Base-by-base conservation (phyloP, 257 asterid genomes). In the Nyctanthes arbortristis region DNA sequence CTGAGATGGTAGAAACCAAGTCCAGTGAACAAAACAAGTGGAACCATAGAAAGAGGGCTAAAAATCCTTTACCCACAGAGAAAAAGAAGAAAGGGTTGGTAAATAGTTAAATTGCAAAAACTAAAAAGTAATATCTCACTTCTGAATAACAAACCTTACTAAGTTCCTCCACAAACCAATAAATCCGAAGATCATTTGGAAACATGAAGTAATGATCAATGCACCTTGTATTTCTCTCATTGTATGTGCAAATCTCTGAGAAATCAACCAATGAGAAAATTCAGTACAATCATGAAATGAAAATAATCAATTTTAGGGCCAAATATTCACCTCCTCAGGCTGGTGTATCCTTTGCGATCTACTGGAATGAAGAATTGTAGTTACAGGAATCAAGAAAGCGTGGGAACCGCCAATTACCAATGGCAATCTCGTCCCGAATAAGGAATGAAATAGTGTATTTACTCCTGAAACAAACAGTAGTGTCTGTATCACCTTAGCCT, bases 171-270 rank as follows among this genome's bases (percentile, higher is more conserved):
- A 92, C 68, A 86, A 64, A 59, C 96, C 88, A 8, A 77, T 34
- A 52, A 84, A 88, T 36, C 98, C 98, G 22, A 86, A 22, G 45
- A 80, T 31, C 82, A 88, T 83, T 79, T 88, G 98, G 52, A 84
- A 83, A 66, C 81, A 69, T 3, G 96, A 88, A 29, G 88, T 61
- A 63, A 88, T 62, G 54, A 89, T 84, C 63, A 92, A 75, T 65
- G 96, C 94, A 35, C 98, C 96, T 78, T 89, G 96, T 58, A 84
- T 78, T 65, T 77, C 84, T 63, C 91, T 86, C 86, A 92, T 89
- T 62, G 93, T 84, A 33, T 79, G 76, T 69, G 63, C 45, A 79
- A 92, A 92, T 71, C 91, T 88, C 96, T 89, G 83, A 22, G 13
- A 28, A 67, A 18, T 20, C 8, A 40, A 9, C 11, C 32, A 54